phyloP scores from a whole-genome alignment of 139 green algal genomes.

The Chlorella sorokiniana region DNA sequence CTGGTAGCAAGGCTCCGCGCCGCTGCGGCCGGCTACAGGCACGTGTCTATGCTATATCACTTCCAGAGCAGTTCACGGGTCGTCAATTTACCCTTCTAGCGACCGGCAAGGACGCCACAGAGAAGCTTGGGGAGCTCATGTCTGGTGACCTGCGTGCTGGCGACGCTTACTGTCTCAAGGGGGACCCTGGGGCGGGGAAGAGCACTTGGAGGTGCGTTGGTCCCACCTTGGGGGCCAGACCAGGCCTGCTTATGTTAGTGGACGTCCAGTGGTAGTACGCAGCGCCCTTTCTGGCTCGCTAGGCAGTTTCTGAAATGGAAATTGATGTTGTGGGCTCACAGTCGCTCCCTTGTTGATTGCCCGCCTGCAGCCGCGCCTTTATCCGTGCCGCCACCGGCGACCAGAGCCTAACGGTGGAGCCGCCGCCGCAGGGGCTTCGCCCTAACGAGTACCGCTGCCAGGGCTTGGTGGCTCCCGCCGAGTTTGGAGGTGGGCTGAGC shows the following conservation, averaged over 20 bases:
- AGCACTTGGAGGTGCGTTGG: constrained; percentile 7
- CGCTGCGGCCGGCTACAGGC: background rate
- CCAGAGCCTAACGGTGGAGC: background rate
- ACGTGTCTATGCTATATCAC: background rate
- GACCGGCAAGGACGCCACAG: constrained; percentile 16
- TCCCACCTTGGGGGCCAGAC: background rate
- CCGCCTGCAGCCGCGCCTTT: constrained; percentile 21
- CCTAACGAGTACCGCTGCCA: background rate
- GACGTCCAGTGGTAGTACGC: background rate
- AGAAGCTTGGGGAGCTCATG: background rate
- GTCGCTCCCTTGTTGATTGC: no score
- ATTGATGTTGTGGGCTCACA: no score
- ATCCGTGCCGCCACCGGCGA: constrained; percentile 12
- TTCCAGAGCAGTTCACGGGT: background rate
- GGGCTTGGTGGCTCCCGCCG: background rate
- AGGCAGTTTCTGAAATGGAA: no score
- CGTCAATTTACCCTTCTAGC: constrained; percentile 22
- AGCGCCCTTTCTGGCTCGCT: no score
- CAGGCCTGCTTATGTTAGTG: background rate
- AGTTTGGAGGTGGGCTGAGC: background rate
- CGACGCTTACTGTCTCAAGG: constrained; percentile 30
- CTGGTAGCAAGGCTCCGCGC: background rate
- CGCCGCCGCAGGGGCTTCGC: background rate
- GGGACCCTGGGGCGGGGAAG: constrained; percentile 11
- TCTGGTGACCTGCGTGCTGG: background rate